Evolutionary conservation across 495 filamentous ascomycete genomes (phyloP), one percentile per base, ranked within the genome.

Genomic region (Penicillium cosmopolitanum): DNA sequence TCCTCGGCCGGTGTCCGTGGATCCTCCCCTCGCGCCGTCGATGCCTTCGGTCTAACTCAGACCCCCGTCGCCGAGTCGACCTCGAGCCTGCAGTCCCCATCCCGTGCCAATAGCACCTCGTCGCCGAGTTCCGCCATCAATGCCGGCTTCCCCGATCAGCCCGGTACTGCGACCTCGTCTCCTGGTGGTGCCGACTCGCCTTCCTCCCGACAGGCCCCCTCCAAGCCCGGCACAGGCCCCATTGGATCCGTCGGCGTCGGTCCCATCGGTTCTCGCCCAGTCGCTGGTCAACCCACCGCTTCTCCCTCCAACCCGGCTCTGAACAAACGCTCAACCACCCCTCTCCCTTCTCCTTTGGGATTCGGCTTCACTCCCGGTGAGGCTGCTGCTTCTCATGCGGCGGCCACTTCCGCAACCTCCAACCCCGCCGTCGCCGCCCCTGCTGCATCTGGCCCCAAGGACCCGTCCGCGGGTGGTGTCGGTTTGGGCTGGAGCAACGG

Each of bases 221-320:
- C 73, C 18, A 87, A 87, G 68, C 64, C 80, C 15, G 74, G 78
- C 10, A 76, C 81, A 18, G 84, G 77, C 19, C 79, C 77, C 38
- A 84, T 85, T 34, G 82, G 85, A 44, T 80, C 86, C 34, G 92
- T 97, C 18, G 94, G 93, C n/a, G 92, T 97, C 18, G 94, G 93
- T 15, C 94, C 95, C 21, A 98, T 98, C 64, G 95, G 95, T 40
- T 96, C 96, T 50, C 88, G 95, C 31, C 95, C 93, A 0, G 77
- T 82, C 23, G 81, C 77, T 66, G 69, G 76, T 34, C 73, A 81
- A 61, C 31, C 54, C 66, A 70, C 70, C 13, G 66, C 55, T 47
- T 84, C 87, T 61, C 69, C 77, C 0, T 56, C 73, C 11, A 94
- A 92, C 71, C 79, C 87, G 13, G 83, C 83, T 15, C 72, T 93